Evolutionary conservation across 768 basidiomycete species (phyloP).

Genomic region (Collybia mongolica): DNA sequence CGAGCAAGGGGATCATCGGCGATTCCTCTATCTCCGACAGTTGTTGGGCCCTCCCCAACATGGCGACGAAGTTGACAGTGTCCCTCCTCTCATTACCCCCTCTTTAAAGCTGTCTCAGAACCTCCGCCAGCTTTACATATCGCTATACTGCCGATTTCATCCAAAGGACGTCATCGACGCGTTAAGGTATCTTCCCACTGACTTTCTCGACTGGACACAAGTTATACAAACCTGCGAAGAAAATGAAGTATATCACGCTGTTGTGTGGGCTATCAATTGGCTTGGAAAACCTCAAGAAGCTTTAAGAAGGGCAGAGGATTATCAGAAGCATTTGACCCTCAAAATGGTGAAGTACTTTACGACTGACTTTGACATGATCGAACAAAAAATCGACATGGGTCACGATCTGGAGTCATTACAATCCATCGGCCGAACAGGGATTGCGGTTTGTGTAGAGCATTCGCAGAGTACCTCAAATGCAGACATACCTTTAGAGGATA

Average conservation of each 20-base stretch:
- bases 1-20: slow-evolving; percentile 44
- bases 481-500: slow-evolving; percentile 65
- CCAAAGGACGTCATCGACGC: slow-evolving; percentile 61
- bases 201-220: slow-evolving; percentile 53
- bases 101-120: slow-evolving; percentile 45
- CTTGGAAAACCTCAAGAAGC: slow-evolving; percentile 63
- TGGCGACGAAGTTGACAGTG: slow-evolving; percentile 39
- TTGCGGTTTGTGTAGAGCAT: slow-evolving; percentile 68
- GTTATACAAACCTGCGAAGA: slow-evolving; percentile 66
- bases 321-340: slow-evolving; percentile 50
- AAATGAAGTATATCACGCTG: slow-evolving; percentile 66
- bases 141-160: slow-evolving; percentile 71
- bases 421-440: slow-evolving; percentile 58
- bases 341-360: slow-evolving; percentile 40
- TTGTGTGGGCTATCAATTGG: slow-evolving; percentile 77
- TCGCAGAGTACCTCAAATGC: slow-evolving; percentile 43
- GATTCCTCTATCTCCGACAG: slow-evolving; percentile 75
- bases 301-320: slow-evolving; percentile 61
- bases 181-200: slow-evolving; percentile 52
- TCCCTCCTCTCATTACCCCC: slow-evolving; percentile 23
- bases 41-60: slow-evolving; percentile 57
- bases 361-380: neutral
- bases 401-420: slow-evolving; percentile 49
- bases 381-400: slow-evolving; percentile 22
- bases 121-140: slow-evolving; percentile 63